Evolutionary conservation across 176 grass and related monocot genomes (phyloP), one percentile per base, ranked within the genome.

Genomic region (Tillandsia fasciculata): DNA sequence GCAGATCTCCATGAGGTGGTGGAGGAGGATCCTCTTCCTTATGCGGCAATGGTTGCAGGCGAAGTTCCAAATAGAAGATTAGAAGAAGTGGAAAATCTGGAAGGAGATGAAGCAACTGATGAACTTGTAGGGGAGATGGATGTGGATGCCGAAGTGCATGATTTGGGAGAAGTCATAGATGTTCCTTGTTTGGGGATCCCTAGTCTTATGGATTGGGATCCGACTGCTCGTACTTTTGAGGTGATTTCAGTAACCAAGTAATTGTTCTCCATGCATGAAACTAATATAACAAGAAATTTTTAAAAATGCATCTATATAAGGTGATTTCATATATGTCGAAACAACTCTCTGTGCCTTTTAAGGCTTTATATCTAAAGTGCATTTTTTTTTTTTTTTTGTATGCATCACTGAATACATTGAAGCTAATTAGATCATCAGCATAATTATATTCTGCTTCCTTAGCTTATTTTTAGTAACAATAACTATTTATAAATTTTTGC

Each of bases 191-290:
- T 47, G 51, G 78, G 58, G 73, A 71, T 15, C 18, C 28, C 24
- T 42, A 81, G 66, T 20, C 59, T 88, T 74, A 83, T 91, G 83
- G 78, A 91, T 64, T 64, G 88, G 88, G 83, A 86, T 66, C 74
- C 81, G 67, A 86, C 88, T 52, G 81, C 83, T 2, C 58, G 1
- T 1, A 78, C 77, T 50, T 76, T 26, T 78, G 64, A 79, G 71
- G 88, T 91, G n/a, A 28, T 28, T 28, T 28, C 27, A 28, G 27
- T 28, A 28, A 28, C 27, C 2, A 1, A 28, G 2, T 28, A 28
- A 28, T 28, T 28, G 27, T 28, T 28, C 27, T 28, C 27, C 27
- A 28, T 28, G 27, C 2, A 28, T 28, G 27, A 28, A 28, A 28
- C 27, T 28, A 28, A 28, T 28, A 28, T 28, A 28, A 28, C 27